Percentiles rank a stretch among this genome's conserved stretches.
These are phyloP conservation scores for Blastomyces parvus DNA, from an alignment of 2,329 filamentous ascomycete species.

Conservation along the genomic window DNA sequence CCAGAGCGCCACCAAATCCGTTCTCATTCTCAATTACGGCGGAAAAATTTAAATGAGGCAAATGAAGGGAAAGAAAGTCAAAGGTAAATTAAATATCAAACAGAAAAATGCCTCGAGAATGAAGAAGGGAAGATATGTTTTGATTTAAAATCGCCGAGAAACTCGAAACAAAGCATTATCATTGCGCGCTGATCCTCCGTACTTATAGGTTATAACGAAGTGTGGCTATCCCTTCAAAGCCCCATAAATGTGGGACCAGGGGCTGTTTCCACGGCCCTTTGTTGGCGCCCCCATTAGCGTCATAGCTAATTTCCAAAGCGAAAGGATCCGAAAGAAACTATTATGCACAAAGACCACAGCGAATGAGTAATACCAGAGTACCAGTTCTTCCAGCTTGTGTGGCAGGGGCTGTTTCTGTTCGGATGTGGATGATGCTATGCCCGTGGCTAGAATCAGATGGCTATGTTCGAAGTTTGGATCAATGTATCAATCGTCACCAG, in stretches of 20 bases:
- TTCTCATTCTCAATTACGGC: conserved; percentile 7
- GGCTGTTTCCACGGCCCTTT: not conserved
- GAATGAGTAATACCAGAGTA: not conserved
- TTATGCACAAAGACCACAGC: not conserved
- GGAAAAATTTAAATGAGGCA: not conserved
- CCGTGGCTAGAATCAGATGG: no score
- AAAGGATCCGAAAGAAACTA: not conserved
- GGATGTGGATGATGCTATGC: no score
- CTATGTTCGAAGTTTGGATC: no score
- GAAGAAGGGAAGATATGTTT: not conserved
- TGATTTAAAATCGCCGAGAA: not conserved
- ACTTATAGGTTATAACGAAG: not conserved
- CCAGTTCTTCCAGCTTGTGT: not conserved
- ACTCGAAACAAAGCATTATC: not conserved
- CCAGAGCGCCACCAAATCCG: conserved; percentile 1
- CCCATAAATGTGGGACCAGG: not conserved
- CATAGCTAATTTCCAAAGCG: no score
- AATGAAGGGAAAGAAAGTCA: not conserved
- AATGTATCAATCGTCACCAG: no score
- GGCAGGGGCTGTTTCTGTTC: not conserved
- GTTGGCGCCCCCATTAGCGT: not conserved
- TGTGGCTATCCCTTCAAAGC: not conserved
- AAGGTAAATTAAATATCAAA: not conserved
- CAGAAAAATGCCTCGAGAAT: not conserved
- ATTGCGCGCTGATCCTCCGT: not conserved